These are phyloP conservation scores for Lyophyllum shimeji DNA, from an alignment of 768 basidiomycete species.

Conservation along the genomic window DNA sequence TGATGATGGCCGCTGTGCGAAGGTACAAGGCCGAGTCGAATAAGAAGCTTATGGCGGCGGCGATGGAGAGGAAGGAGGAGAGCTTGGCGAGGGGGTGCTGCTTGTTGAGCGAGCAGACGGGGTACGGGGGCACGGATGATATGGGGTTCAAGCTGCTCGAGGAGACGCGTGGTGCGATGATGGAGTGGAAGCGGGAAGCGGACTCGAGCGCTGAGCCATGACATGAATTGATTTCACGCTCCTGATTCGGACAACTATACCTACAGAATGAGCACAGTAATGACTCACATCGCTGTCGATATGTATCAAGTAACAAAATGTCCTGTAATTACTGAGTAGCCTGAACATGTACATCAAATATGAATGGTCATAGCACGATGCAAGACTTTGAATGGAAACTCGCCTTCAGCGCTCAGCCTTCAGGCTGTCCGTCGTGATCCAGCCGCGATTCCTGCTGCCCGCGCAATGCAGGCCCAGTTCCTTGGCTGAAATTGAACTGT, in stretches of 20 bases:
- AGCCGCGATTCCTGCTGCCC: no score
- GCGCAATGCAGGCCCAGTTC: no score
- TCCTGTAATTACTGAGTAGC: not conserved
- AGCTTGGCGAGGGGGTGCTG: slow-evolving; percentile 40
- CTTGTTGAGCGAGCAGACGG: slow-evolving; percentile 46
- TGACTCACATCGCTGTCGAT: not conserved
- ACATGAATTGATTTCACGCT: not conserved
- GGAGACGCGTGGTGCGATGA: slow-evolving; percentile 37
- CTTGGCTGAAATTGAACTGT: no score
- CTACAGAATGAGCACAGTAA: not conserved
- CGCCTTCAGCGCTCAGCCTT: no score
- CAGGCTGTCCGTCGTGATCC: no score
- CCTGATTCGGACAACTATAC: not conserved
- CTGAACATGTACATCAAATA: no score
- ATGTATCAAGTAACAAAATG: not conserved
- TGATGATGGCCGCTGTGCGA: slow-evolving; percentile 34
- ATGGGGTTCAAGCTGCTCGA: slow-evolving; percentile 39
- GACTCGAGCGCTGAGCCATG: slow-evolving; percentile 7
- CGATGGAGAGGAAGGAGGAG: slow-evolving; percentile 37
- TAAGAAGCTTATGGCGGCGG: slow-evolving; percentile 29
- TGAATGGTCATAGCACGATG: no score
- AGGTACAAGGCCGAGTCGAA: slow-evolving; percentile 42
- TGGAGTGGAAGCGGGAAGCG: slow-evolving; percentile 40
- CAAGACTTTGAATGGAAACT: no score
- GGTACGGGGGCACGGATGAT: slow-evolving; percentile 41